Conservation (phyloP, 208 protist genomes). For the Trichomonas gallinae region DNA sequence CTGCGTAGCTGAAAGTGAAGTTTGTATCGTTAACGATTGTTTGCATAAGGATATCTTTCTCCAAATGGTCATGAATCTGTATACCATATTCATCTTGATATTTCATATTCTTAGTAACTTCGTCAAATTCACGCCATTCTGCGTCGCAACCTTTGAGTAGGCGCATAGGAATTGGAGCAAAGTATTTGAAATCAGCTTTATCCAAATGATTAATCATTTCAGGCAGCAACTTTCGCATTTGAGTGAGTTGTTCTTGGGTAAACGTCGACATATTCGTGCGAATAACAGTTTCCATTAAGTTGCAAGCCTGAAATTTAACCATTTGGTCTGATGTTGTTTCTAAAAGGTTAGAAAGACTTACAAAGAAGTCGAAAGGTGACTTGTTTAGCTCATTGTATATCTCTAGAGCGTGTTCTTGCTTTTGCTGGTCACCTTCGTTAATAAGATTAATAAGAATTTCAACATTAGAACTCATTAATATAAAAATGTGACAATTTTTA, state of each 20-base stretch:
- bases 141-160: not conserved
- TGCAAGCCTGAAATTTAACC: not conserved
- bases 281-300: not conserved
- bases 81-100: not conserved
- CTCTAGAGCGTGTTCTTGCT: not conserved
- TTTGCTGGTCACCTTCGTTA: not conserved
- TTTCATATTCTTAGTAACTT: not conserved
- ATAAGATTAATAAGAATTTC: not conserved
- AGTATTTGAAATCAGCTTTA: not conserved
- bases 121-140: not conserved
- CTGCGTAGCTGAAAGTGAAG: not conserved
- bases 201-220: not conserved
- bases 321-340: not conserved
- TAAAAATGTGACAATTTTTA: no score
- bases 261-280: not conserved
- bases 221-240: not conserved
- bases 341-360: not conserved
- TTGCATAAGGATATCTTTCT: not conserved
- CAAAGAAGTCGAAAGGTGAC: not conserved
- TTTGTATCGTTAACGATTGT: not conserved
- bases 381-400: not conserved
- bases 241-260: not conserved
- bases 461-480: not conserved
- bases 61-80: not conserved
- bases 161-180: not conserved